Evolutionary conservation across 139 green algal genomes (phyloP), one percentile per base, ranked within the genome.

Genomic region (Trebouxia sp.): DNA sequence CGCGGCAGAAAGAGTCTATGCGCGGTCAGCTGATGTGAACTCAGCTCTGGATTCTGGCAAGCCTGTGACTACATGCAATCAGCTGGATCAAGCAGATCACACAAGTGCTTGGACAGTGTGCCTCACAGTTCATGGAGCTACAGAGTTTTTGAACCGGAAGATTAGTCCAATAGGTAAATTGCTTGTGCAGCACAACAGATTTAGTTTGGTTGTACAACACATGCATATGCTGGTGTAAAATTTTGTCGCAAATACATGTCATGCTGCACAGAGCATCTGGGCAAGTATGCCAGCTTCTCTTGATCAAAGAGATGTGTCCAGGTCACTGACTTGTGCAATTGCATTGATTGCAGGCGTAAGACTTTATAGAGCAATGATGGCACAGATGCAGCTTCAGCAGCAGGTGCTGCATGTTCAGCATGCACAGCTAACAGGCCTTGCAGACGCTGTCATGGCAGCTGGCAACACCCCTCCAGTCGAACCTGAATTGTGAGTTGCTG

Each of bases 101-200:
- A 78, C 70, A 76, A 84, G 79, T 38, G 24, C 28, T 28, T 84
- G 80, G 80, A 81, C 80, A n/a, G 72, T 84, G 17, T 80, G 70
- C 55, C 55, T 84, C 20, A 84, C 80, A n/a, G 69, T 26, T 30
- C n/a, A 37, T 37, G 80, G 80, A 30, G 55, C 67, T 14, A 32
- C 76, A 30, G 43, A 66, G 70, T 76, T 80, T 42, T 72, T 84
- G 42, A 84, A 81, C 72, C 39, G 56, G 26, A 67, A 41, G 22
- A 80, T 76, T 35, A 84, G 80, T 43, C 80, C 80, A 12, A n/a
- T 84, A 50, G 80, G 80, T 84, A 47, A 32, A 47, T 30, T 14
- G 45, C 28, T 17, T 65, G 53, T 53, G 14, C 3, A 53, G 47
- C 3, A n/a, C n/a, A n/a, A n/a, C n/a, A n/a, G 47, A 26, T 53